These are phyloP conservation scores for Brasilioporus rufonigricans DNA, from an alignment of 768 basidiomycete genomes.

Conservation along the genomic window DNA sequence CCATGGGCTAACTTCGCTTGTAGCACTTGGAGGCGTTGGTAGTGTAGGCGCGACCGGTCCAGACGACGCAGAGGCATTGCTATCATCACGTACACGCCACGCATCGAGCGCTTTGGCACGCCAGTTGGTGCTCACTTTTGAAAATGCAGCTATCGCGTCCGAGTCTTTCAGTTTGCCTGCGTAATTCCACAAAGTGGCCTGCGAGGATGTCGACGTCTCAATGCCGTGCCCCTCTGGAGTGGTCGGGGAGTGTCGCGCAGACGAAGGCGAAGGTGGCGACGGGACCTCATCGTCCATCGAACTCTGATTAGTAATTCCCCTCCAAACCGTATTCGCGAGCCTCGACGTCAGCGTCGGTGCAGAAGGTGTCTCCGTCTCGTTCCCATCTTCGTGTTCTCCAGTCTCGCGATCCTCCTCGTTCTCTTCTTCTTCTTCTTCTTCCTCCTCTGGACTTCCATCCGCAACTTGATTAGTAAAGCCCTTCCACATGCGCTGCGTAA, in stretches of 20 bases:
- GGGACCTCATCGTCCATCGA: slow-evolving; percentile 63
- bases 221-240: slow-evolving; percentile 14
- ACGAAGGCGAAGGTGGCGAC: slow-evolving; percentile 39
- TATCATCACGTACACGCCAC: slow-evolving; percentile 27
- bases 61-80: slow-evolving; percentile 4
- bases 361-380: slow-evolving; percentile 43
- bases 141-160: slow-evolving; percentile 63
- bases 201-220: slow-evolving; percentile 21
- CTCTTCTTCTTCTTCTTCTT: slow-evolving; percentile 29
- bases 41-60: neutral
- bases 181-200: slow-evolving; percentile 59
- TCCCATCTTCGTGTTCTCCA: slow-evolving; percentile 38
- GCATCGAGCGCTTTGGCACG: slow-evolving; percentile 52
- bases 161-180: slow-evolving; percentile 74
- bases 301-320: slow-evolving; percentile 71
- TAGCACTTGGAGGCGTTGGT: slow-evolving; percentile 18
- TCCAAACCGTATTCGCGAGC: slow-evolving; percentile 67
- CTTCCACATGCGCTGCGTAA: slow-evolving; percentile 64
- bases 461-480: slow-evolving; percentile 57
- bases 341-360: slow-evolving; percentile 46
- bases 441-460: slow-evolving; percentile 30
- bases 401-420: slow-evolving; percentile 28
- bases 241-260: slow-evolving; percentile 27
- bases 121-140: slow-evolving; percentile 78
- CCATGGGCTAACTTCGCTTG: slow-evolving; percentile 20